Evolutionary conservation across 139 green algal species (phyloP).

Genomic region (Tetradesmus obliquus): DNA sequence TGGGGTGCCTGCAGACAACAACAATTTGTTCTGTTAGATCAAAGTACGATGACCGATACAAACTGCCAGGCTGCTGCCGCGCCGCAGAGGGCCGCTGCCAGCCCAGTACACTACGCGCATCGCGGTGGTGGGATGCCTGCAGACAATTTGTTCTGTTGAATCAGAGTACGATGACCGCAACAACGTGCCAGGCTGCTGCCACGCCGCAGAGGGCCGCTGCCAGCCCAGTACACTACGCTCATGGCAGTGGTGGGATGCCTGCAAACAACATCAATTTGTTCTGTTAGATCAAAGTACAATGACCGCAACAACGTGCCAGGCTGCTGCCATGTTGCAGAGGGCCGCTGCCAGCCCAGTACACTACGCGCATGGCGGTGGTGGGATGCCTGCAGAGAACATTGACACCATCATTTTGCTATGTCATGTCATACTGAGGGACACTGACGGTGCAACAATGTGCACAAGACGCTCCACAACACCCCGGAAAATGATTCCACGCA

Average conservation of each 20-base stretch:
- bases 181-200: neutral
- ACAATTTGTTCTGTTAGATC: no score
- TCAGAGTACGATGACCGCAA: neutral
- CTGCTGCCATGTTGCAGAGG: neutral
- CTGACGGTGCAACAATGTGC: no score
- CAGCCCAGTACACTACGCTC: constrained; percentile 15
- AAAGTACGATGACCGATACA: no score
- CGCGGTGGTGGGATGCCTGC: no score
- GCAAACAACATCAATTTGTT: neutral
- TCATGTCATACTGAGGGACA: no score
- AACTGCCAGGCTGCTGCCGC: neutral
- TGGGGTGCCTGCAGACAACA: neutral
- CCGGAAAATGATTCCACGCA: no score
- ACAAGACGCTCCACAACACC: no score
- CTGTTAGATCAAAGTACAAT: no score
- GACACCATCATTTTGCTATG: no score
- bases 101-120: constrained; percentile 27
- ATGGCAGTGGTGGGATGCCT: constrained; percentile 1
- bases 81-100: neutral
- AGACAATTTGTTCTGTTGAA: no score
- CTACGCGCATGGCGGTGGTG: neutral
- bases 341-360: constrained; percentile 22
- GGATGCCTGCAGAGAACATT: no score
- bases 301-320: neutral
- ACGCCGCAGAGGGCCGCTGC: neutral